Evolutionary conservation across 2,329 filamentous ascomycete species (phyloP), one percentile per base, ranked within the genome.

Genomic region (Sarocladium strictum): DNA sequence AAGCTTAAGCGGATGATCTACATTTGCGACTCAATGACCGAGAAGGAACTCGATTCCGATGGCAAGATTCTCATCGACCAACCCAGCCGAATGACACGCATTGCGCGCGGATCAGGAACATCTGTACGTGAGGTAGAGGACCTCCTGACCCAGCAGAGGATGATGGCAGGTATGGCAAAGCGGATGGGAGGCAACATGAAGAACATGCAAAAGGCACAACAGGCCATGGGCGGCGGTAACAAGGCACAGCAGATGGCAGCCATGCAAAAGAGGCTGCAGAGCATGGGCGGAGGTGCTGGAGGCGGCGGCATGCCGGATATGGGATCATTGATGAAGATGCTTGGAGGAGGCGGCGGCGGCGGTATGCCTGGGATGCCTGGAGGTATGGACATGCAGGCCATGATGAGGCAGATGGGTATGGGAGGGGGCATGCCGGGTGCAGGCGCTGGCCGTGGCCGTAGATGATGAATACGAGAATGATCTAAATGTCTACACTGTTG

Each of bases 131-230:
- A 99, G 69, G 91, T 99, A 15, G 94, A 99, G 71, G 94, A 99
- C 65, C 77, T 99, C 6, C 81, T 99, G n/a, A 96, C 92, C 0
- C 94, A 99, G 72, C 93, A 97, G 69, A 86, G 90, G 63, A 96
- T 97, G 89, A 99, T 99, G 94, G 89, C 90, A 1, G 90, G 90
- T 56, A 97, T 99, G 91, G 94, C 94, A 50, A 99, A 97, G 85
- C 95, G 95, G 76, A 95, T 99, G 84, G 93, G 94, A 56, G 92
- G 92, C 37, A 92, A 90, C 68, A 96, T 96, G 87, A 94, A 94
- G 75, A 96, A 97, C 68, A 95, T 97, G 87, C 90, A 97, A 69
- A 85, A 87, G 53, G 92, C 92, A 0, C 92, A 97, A 71, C 87
- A 88, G 54, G 90, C 89, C 59, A 90, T 97, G 85, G 89, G 87